These are phyloP conservation scores for Skeletonema grethae DNA, from an alignment of 108 stramenopile species.

Conservation along the genomic window DNA sequence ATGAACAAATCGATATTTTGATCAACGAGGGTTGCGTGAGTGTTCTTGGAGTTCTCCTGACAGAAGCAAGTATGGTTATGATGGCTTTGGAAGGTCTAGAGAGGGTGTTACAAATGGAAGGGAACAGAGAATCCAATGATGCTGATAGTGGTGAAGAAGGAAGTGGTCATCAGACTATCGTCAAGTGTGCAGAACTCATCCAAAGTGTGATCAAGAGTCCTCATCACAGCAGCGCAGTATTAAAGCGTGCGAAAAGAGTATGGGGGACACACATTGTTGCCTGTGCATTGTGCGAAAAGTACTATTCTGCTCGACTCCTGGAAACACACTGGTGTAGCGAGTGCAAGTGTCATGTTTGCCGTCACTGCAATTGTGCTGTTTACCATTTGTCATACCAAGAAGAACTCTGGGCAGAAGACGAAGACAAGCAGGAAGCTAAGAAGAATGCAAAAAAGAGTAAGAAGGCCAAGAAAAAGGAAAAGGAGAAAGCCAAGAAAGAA, in stretches of 20 bases:
- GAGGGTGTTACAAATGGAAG: constrained; percentile 91
- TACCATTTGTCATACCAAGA: constrained; percentile 96
- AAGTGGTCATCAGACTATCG: constrained; percentile 47
- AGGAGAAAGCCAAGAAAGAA: constrained; percentile 79
- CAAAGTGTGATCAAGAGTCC: constrained; percentile 78
- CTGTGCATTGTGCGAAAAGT: constrained; percentile 91
- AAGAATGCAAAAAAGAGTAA: constrained; percentile 87
- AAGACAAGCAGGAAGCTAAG: constrained; percentile 80
- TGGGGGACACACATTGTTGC: constrained; percentile 96
- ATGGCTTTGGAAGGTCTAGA: constrained; percentile 97
- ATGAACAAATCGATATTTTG: constrained; percentile 90
- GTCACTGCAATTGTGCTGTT: constrained; percentile 87
- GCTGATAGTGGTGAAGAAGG: constrained; percentile 40
- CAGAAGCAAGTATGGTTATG: constrained; percentile 91
- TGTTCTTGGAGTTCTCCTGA: constrained; percentile 85
- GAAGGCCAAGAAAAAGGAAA: constrained; percentile 89
- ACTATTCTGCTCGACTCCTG: constrained; percentile 81
- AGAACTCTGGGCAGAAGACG: constrained; percentile 89
- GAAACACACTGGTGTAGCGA: constrained; percentile 89
- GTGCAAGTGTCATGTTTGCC: constrained; percentile 95
- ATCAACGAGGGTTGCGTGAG: constrained; percentile 92
- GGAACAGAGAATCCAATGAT: constrained; percentile 65
- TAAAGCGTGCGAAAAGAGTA: constrained; percentile 89
- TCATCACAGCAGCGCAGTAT: constrained; percentile 83
- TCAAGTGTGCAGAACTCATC: constrained; percentile 78